phyloP scores from a whole-genome alignment of 768 basidiomycete species.

The Ramaria rubella region DNA sequence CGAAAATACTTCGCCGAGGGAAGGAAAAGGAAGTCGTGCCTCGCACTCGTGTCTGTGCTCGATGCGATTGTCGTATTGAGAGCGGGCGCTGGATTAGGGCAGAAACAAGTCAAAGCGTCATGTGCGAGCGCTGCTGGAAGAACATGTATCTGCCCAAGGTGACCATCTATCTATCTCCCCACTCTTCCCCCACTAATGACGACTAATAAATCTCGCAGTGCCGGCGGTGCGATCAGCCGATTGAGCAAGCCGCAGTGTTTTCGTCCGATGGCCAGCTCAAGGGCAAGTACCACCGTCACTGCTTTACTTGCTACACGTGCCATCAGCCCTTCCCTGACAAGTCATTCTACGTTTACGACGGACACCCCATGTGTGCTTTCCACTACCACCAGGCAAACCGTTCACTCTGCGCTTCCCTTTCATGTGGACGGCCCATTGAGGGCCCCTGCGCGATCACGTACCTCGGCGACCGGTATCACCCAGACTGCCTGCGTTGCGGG shows the following conservation, averaged over 20 bases:
- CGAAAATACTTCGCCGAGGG: neutral
- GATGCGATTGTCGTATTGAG: conserved; percentile 63
- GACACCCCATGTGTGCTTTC: conserved; percentile 84
- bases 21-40: neutral
- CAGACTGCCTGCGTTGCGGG: conserved; percentile 74
- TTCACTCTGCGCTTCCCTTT: conserved; percentile 73
- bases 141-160: conserved; percentile 93
- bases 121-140: conserved; percentile 94
- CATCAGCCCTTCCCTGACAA: conserved; percentile 88
- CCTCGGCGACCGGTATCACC: conserved; percentile 75
- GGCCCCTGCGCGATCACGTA: conserved; percentile 89
- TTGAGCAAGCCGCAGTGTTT: conserved; percentile 88
- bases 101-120: conserved; percentile 56
- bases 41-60: conserved; percentile 40
- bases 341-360: conserved; percentile 86
- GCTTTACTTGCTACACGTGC: conserved; percentile 85
- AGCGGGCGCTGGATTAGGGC: conserved; percentile 79
- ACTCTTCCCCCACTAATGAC: neutral
- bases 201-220: conserved; percentile 50
- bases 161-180: conserved; percentile 18
- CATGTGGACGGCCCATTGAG: conserved; percentile 86
- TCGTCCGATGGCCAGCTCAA: conserved; percentile 91
- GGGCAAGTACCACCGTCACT: conserved; percentile 89
- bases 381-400: conserved; percentile 92
- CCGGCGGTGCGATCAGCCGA: conserved; percentile 77